Conservation (phyloP, 805 yeast species). For the Cyberlindnera saturnus region DNA sequence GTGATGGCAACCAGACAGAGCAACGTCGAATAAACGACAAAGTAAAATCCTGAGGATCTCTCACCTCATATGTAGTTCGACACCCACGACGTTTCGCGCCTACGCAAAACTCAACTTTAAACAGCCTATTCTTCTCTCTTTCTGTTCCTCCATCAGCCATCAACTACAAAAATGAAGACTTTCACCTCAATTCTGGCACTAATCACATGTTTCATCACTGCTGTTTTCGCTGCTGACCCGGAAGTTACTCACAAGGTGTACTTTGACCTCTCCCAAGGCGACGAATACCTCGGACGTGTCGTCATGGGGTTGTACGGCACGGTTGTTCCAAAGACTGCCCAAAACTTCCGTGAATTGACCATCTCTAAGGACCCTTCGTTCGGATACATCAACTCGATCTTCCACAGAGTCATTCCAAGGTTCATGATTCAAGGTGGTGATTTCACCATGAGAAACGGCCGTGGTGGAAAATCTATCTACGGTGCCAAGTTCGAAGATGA, state of each 20-base stretch:
- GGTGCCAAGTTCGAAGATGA: constrained; percentile 66
- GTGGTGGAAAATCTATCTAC: constrained; percentile 71
- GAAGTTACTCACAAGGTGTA: constrained; percentile 70
- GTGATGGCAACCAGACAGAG: background rate
- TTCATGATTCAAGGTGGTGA: constrained; percentile 84
- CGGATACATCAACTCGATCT: constrained; percentile 55
- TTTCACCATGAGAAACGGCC: constrained; percentile 62
- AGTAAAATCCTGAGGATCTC: too few species aligned
- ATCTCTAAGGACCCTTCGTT: constrained; percentile 67
- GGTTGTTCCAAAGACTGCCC: constrained; percentile 82
- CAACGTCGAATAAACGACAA: too few species aligned
- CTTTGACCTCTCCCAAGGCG: constrained; percentile 83
- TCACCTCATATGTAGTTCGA: background rate
- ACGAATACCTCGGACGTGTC: constrained; percentile 68
- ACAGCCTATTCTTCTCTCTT: background rate
- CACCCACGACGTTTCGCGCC: too few species aligned
- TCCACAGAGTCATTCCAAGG: constrained; percentile 67
- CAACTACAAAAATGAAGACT: constrained; percentile 9
- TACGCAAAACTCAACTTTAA: too few species aligned
- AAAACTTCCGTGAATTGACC: constrained; percentile 78
- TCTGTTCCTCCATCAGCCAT: background rate
- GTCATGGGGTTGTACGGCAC: constrained; percentile 84
- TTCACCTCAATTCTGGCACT: constrained; percentile 10
- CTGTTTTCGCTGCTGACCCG: constrained; percentile 25
- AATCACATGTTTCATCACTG: constrained; percentile 11